Evolutionary conservation across 768 basidiomycete species (phyloP), one percentile per base, ranked within the genome.

Genomic region (Termitomyces eurrhizus): DNA sequence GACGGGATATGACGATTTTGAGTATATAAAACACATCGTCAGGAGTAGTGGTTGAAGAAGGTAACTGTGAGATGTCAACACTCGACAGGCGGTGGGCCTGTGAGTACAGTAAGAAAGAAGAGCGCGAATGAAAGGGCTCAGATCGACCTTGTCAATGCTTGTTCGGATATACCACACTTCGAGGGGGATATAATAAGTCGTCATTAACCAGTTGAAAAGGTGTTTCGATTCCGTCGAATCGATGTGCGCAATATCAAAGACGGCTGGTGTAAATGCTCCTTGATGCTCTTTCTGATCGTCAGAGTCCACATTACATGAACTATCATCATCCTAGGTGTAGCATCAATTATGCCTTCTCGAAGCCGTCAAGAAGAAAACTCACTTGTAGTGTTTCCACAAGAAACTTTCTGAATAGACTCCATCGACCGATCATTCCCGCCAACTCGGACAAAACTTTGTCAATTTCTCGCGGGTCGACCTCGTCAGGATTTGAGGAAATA

Each of bases 21-120:
- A 98, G 78, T 59, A 99, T 89, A 74, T 97, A 99, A 75, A 98
- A 99, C 2, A 89, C 90, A 66, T 98, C 97, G 71, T 99, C 97
- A 0, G 93, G 92, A 0, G 85, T 86, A 0, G 92, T 93, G 0
- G 89, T 91, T 1, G 79, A 83, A 12, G 81, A 77, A 54, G 83
- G 92, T 44, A 67, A 75, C 59, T 88, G 82, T 2, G 87, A 80
- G 7, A 80, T 69, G 68, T 98, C 94, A 2, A 85, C 80, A 14
- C 78, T 85, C 29, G 96, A 92, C 46, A 97, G 78, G 29, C 88
- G 86, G 68, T 96, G 94, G 1, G 96, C 96, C 95, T 98, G 65
- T 12, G 52, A 55, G 56, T 32, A 46, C 42, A 48, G 60, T 55
- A n/a, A 24, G 49, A 21, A 52, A 59, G n/a, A 24, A 57, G 39